Evolutionary conservation across 768 basidiomycete genomes (phyloP), one percentile per base, ranked within the genome.

Genomic region (Cantharellus anzutake): DNA sequence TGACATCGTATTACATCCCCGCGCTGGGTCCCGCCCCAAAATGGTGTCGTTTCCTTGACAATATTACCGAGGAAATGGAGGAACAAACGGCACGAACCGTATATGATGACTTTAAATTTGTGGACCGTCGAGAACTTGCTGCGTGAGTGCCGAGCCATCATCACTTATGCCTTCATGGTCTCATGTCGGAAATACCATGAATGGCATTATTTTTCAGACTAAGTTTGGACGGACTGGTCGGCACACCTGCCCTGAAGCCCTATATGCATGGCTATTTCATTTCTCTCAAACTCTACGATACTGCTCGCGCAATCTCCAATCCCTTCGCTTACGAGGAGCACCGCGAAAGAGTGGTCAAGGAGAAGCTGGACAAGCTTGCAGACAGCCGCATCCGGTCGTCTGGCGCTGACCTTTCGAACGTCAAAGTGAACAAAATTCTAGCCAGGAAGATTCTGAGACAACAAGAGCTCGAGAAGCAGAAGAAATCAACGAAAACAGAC

Each of bases 231-330:
- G 90, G 94, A 69, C 87, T 99, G 65, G 74, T 96, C 64, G 96
- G 96, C 57, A 94, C 93, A 3, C 83, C 91, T 29, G 82, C 86
- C 16, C 86, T 98, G 76, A 94, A 94, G 71, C 96, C 96, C 3
- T 99, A 98, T 72, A 97, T 99, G 94, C 96, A 99, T 71, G 96
- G 96, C 50, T 98, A 93, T 80, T 98, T 99, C 74, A 71, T 97
- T 63, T 88, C 92, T 3, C 82, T 98, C 71, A 89, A 91, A 66
- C 80, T 98, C 3, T 98, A 98, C 73, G 89, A 93, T 65, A 85
- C 93, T 57, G 96, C 96, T 2, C 83, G 93, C 40, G 79, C 94
- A 63, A 92, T 98, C 64, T 84, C 91, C 60, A 97, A 98, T 73
- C 96, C 96, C 2, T 93, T 90, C 68, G 90, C 84, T 5, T 97